Conservation (phyloP, 768 basidiomycete genomes). For the Auricularia cornea region DNA sequence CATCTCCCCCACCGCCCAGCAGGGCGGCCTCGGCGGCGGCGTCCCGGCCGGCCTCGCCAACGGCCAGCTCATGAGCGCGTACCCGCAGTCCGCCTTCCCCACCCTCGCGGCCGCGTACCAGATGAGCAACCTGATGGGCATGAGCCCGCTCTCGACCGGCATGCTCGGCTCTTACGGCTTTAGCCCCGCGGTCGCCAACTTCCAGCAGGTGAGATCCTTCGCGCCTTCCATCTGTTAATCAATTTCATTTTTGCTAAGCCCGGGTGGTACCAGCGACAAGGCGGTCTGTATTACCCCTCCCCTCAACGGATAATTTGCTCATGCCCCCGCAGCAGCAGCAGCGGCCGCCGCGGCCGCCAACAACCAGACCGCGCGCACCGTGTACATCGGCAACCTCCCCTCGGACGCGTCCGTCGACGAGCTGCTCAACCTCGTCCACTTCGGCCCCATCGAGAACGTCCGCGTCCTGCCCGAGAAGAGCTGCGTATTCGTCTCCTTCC, state of each 20-base stretch:
- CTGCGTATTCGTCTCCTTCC: constrained; percentile 97
- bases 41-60: constrained; percentile 35
- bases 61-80: background rate
- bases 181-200: constrained; percentile 59
- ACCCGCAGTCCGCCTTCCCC: background rate
- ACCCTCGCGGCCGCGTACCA: background rate
- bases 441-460: constrained; percentile 91
- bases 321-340: constrained; percentile 49
- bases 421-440: constrained; percentile 93
- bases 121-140: background rate
- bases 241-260: constrained; percentile 5
- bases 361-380: constrained; percentile 69
- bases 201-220: constrained; percentile 45
- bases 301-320: too few relatives aligned
- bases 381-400: constrained; percentile 95
- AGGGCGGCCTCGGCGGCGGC: constrained; percentile 40
- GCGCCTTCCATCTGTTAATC: background rate
- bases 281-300: constrained; percentile 40
- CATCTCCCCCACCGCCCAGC: background rate
- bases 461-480: constrained; percentile 94
- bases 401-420: constrained; percentile 95
- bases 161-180: constrained; percentile 50
- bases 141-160: background rate
- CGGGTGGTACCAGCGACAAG: background rate
- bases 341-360: constrained; percentile 59